phyloP scores from a whole-genome alignment of 2,329 filamentous ascomycete species.

The Talaromyces sp. region DNA sequence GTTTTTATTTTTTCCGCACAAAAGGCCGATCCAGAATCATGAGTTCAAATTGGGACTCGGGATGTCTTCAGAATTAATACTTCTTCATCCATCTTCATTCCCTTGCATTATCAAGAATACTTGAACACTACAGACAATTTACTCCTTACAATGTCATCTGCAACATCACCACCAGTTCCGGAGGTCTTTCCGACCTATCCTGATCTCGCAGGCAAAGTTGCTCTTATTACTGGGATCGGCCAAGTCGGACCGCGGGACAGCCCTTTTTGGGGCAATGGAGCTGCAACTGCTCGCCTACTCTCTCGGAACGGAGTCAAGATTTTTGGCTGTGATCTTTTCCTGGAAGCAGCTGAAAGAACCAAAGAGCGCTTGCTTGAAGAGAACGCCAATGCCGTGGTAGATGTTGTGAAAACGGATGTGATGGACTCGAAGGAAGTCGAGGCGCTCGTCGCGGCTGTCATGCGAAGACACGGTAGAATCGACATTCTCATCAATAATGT shows the following conservation, averaged over 20 bases:
- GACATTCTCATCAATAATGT: conserved; percentile 59
- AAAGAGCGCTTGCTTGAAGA: conserved; percentile 33
- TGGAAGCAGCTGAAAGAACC: conserved; percentile 35
- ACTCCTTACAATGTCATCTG: not conserved
- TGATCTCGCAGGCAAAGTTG: conserved; percentile 10
- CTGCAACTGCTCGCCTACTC: conserved; percentile 29
- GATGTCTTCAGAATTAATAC: not conserved
- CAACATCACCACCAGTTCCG: not conserved
- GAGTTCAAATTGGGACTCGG: not conserved
- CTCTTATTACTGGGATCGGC: conserved; percentile 6
- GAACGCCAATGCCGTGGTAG: conserved; percentile 21
- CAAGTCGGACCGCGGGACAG: conserved; percentile 19
- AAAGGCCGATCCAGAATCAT: not conserved
- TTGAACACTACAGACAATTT: not conserved
- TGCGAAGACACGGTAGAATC: conserved; percentile 49
- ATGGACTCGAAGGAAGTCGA: conserved; percentile 51
- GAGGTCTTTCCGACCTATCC: not conserved
- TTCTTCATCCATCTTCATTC: not conserved
- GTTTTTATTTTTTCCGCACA: not conserved
- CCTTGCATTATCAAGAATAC: not conserved
- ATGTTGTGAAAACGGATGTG: conserved; percentile 44
- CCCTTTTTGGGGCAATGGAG: conserved; percentile 1
- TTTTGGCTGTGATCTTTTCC: conserved; percentile 46
- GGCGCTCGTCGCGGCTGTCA: conserved; percentile 46
- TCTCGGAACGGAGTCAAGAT: conserved; percentile 45